Evolutionary conservation across 1,284 basidiomycete genomes (phyloP).

Genomic region (Spongiforma sp.): DNA sequence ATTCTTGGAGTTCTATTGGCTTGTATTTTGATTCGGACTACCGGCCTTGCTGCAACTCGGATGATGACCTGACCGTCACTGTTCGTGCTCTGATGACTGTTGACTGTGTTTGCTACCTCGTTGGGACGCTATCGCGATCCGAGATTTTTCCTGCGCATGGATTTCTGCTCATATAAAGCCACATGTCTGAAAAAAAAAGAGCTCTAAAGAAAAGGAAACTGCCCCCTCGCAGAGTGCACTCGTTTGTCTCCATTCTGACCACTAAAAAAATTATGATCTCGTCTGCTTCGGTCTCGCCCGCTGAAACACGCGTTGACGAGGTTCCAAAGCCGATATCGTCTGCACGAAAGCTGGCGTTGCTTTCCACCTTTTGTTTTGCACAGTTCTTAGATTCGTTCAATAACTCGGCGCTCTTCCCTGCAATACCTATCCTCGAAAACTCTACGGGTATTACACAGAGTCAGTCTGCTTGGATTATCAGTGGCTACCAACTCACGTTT

Average conservation of each 20-base stretch:
- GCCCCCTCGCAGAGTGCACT: constrained; percentile 4
- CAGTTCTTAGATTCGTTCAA: background rate
- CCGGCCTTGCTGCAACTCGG: too few relatives aligned
- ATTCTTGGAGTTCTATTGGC: too few relatives aligned
- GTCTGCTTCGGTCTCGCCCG: constrained; percentile 13
- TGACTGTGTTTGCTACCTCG: too few relatives aligned
- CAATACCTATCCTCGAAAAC: background rate
- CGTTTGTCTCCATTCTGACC: background rate
- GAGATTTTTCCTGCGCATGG: too few relatives aligned
- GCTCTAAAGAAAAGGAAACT: background rate
- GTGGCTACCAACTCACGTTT: constrained; percentile 48
- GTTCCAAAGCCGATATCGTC: constrained; percentile 20
- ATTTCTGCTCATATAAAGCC: background rate
- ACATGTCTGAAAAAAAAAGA: background rate
- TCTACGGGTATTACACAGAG: constrained; percentile 66
- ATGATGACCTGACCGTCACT: too few relatives aligned
- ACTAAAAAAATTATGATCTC: constrained; percentile 16
- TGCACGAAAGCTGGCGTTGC: constrained; percentile 38
- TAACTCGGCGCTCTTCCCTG: background rate
- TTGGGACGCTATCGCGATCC: too few relatives aligned
- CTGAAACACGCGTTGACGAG: constrained; percentile 32
- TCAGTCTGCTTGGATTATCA: constrained; percentile 42
- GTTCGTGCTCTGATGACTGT: too few relatives aligned
- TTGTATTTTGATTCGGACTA: too few relatives aligned
- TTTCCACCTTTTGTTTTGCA: constrained; percentile 29